Base-by-base conservation (phyloP, 2,329 filamentous ascomycete genomes). In the Aspergillus luchuensis region DNA sequence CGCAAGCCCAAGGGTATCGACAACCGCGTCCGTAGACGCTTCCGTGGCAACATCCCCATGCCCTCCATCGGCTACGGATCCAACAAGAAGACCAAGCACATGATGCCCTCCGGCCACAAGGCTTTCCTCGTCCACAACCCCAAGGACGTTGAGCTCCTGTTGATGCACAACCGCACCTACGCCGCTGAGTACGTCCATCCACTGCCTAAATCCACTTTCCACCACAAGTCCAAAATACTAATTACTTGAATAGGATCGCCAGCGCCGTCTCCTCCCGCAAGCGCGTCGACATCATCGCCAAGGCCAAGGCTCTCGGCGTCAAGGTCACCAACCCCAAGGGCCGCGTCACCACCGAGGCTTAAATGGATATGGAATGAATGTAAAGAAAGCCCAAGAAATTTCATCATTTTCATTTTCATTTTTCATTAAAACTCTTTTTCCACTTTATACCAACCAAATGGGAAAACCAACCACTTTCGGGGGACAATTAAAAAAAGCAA, bases 1-100 rank as follows among this genome's bases (percentile, higher is more conserved):
- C 91, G 95, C 85, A 99, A 98, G 88, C 95, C 95, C 74, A 99
- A 99, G 91, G 95, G 95, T 92, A 99, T 99, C 83, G 95, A 99
- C 85, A 96, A 93, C 87, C 86, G 91, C 78, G 94, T 99, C 80
- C 91, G 95, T 81, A 89, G 95, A 87, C 91, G 95, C 73, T 99
- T 99, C 88, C 92, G 91, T 84, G 92, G 95, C 78, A 91, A 91
- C 84, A 90, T 90, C 82, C 88, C 89, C 78, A 98, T 99, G 94
- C 95, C 95, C 84, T 96, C 92, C 87, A 99, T 99, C 81, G 95
- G 95, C 78, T 99, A 93, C 81, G 93, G 95, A 74, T 95, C 91
- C 84, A 98, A 98, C 91, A 96, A 92, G 89, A 98, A 98, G 89
- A 99, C 95, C 80, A 89, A 91, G 79, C 94, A 96, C 88, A 89